Evolutionary conservation across 78 protist genomes (phyloP).

Genomic region (Cavenderia fasciculata): DNA sequence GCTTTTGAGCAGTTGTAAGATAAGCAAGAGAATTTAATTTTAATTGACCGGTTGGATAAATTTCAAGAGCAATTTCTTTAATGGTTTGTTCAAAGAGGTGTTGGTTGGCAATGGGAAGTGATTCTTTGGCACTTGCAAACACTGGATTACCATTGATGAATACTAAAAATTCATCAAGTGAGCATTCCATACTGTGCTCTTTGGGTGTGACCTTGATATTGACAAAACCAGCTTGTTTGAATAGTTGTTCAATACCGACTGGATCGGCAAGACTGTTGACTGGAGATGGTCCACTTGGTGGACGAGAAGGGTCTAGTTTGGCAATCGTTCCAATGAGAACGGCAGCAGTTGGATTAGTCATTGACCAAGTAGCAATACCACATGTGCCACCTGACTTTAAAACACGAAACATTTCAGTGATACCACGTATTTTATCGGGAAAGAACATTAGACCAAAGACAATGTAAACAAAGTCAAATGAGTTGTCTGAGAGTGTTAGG

Average conservation of each 20-base stretch:
- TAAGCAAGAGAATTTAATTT: too few relatives aligned
- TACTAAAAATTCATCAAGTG: not conserved
- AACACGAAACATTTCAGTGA: constrained; percentile 39
- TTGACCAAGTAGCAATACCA: constrained; percentile 3
- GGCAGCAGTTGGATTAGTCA: not conserved
- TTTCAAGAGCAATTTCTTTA: not conserved
- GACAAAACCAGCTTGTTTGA: not conserved
- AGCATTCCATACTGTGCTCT: not conserved
- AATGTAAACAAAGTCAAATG: constrained; percentile 17
- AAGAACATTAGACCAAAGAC: constrained; percentile 53
- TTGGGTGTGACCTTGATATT: not conserved
- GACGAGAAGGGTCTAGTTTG: not conserved
- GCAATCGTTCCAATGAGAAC: not conserved
- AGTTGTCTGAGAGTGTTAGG: not conserved
- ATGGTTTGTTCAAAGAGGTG: not conserved
- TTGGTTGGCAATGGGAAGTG: not conserved
- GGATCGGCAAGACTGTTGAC: not conserved
- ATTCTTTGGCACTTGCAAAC: not conserved
- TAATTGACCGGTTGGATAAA: not conserved
- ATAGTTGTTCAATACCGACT: not conserved
- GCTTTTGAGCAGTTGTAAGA: too few relatives aligned
- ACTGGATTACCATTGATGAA: not conserved
- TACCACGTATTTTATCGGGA: not conserved
- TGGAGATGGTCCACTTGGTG: not conserved
- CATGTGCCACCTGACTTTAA: constrained; percentile 16